Evolutionary conservation across 768 basidiomycete genomes (phyloP), one percentile per base, ranked within the genome.

Genomic region (Coprinopsis strossmayeri): DNA sequence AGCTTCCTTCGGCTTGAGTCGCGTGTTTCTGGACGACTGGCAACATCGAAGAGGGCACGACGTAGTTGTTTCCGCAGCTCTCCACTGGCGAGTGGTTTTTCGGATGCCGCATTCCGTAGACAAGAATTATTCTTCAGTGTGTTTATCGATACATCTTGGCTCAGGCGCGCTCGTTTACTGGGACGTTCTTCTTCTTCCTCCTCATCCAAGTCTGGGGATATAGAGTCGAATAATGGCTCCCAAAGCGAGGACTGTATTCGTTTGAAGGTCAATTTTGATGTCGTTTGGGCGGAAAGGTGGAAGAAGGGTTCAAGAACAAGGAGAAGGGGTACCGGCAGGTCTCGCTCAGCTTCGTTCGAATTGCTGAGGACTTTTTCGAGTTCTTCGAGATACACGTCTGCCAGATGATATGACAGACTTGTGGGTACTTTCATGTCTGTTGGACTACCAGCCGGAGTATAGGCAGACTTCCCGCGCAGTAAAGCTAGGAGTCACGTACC

Each of bases 311-410:
- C 50, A 37, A 74, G 54, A n/a, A 71, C 55, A 7, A 50, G 40
- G 2, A 58, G 57, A 15, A 74, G 59, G 26, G 70, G 68, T 2
- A 68, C 65, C 13, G 77, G 64, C 13, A 83, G 81, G 0, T 69
- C 72, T 13, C 76, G 70, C 2, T 58, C 58, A 0, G 59, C 46
- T 13, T 64, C 55, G 15, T 64, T 47, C 1, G 62, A 54, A 34
- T 57, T 59, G 23, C 52, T 66, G 25, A 81, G 58, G 2, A 69
- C 79, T 59, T 81, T 91, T 59, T 96, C 81, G 28, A 99, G 76
- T 61, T 98, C 95, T 55, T 90, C 85, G 12, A 94, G 62, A 62
- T 90, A 96, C 40, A 97, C 81, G 61, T 99, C 95, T 12, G 84
- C 76, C 17, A 98, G 65, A 63, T 99, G 95, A 59, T 84, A 93